Percentiles rank a stretch among this genome's conserved stretches.
These are phyloP conservation scores for Breviolum minutum DNA, from an alignment of 73 alveolate species.

Conservation along the genomic window DNA sequence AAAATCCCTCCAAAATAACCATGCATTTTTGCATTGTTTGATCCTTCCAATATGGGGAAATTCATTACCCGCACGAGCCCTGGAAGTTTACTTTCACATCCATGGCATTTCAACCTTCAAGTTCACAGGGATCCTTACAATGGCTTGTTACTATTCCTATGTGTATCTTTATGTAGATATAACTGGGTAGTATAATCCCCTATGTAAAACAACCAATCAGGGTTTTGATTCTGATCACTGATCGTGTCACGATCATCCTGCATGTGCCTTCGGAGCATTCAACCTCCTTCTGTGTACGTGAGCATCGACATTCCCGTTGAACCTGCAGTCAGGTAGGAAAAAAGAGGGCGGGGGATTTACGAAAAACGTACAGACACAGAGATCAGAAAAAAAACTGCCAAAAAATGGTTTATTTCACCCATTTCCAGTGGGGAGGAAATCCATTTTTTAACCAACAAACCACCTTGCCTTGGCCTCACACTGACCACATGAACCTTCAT, in stretches of 20 bases:
- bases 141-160: background rate
- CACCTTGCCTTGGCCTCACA: slow-evolving; percentile 51
- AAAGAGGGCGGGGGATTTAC: background rate
- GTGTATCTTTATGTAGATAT: background rate
- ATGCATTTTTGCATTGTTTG: too few species aligned
- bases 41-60: too few species aligned
- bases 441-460: background rate
- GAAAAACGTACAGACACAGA: background rate
- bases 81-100: too few species aligned
- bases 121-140: too few species aligned
- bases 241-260: background rate
- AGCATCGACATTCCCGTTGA: slow-evolving; percentile 72
- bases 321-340: background rate
- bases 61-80: too few species aligned
- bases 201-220: too few species aligned
- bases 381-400: background rate
- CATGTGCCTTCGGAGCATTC: slow-evolving; percentile 59
- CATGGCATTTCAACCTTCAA: too few species aligned
- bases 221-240: background rate
- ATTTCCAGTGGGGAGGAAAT: background rate
- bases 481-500: slow-evolving; percentile 65
- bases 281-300: slow-evolving; percentile 41
- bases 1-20: too few species aligned
- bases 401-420: background rate
- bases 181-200: background rate